A percentile compares a stretch with the other conserved stretches of the same genome.
Conservation (phyloP, 805 yeast genomes). For the Phaffomyces antillensis region DNA sequence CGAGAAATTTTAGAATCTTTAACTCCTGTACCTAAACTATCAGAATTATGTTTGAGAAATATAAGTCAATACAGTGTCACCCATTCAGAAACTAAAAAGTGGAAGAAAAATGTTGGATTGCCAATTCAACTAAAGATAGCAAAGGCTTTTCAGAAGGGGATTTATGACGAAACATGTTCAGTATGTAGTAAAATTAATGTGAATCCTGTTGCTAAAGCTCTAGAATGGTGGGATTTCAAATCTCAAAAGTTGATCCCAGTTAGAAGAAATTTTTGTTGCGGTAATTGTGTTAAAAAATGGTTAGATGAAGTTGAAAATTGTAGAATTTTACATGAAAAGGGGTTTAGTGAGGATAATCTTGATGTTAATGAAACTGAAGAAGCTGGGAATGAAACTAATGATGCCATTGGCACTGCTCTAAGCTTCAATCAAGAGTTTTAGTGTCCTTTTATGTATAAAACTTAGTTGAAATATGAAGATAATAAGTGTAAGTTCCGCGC, state of each 20-base stretch:
- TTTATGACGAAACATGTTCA: conserved; percentile 46
- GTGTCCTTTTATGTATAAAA: neutral
- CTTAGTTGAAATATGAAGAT: too few relatives aligned
- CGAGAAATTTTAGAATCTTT: conserved; percentile 15
- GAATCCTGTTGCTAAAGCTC: conserved; percentile 50
- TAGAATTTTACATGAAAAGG: neutral
- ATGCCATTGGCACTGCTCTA: too few relatives aligned
- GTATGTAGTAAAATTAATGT: conserved; percentile 41
- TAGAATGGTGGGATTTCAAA: conserved; percentile 64
- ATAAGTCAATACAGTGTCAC: conserved; percentile 48
- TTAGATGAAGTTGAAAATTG: conserved; percentile 15
- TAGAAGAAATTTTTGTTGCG: conserved; percentile 48
- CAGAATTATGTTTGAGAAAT: conserved; percentile 39
- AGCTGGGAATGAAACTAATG: too few relatives aligned
- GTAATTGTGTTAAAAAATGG: conserved; percentile 37
- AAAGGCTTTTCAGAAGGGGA: conserved; percentile 46
- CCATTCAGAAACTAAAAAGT: conserved; percentile 43
- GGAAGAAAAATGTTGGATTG: conserved; percentile 45
- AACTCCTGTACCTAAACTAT: conserved; percentile 36
- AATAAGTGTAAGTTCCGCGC: too few relatives aligned
- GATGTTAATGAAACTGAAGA: neutral
- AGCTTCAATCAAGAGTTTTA: neutral
- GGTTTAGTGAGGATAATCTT: neutral
- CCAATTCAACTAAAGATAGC: conserved; percentile 39
- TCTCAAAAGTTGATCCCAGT: conserved; percentile 44